Base-by-base conservation (phyloP, 495 filamentous ascomycete species). In the Penicillium crystallinum region DNA sequence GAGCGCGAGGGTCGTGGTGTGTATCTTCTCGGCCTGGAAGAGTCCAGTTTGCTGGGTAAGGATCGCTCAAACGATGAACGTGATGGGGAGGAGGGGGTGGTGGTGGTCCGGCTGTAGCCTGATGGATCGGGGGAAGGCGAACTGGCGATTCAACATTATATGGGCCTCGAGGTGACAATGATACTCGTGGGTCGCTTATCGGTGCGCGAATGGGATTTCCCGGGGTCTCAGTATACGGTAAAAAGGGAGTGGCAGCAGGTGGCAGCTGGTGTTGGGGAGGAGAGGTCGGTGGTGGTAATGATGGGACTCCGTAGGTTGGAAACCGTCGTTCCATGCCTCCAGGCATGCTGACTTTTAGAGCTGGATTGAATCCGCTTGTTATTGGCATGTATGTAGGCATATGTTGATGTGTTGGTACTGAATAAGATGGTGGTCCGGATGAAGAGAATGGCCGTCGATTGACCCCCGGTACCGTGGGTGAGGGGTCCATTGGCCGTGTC, bases 101-200 rank as follows among this genome's bases (percentile, higher is more conserved):
- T 12, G 57, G 49, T 12, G 63, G 51, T 12, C 54, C 62, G 7
- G 67, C 61, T 4, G 64, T 70, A 4, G 61, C 57, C 17, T 72
- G 68, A 14, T 69, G 68, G 6, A 77, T 75, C 7, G 73, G 73
- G 4, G 73, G 73, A 3, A 77, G 67, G 37, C 70, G 62, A 6
- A 77, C 66, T n/a, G 71, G 65, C 10, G 69, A 66, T 42, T 74
- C 70, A 3, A 56, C 38, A 11, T 10, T 15, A 43, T 70, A 70
- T 6, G 54, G 46, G 30, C 74, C 73, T 8, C 60, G 66, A 29
- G 65, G 61, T 21, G 65, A 68, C 39, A 63, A 49, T 14, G 61
- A 52, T 8, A 63, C 31, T 11, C 68, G 55, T 18, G 62, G 54
- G 31, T 73, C 67, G 0, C 51, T 49, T 42, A 67, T 58, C 18